A percentile compares a stretch with the other conserved stretches of the same genome.
Conservation (phyloP, 2,329 filamentous ascomycete species). For the Colletotrichum coccodes region DNA sequence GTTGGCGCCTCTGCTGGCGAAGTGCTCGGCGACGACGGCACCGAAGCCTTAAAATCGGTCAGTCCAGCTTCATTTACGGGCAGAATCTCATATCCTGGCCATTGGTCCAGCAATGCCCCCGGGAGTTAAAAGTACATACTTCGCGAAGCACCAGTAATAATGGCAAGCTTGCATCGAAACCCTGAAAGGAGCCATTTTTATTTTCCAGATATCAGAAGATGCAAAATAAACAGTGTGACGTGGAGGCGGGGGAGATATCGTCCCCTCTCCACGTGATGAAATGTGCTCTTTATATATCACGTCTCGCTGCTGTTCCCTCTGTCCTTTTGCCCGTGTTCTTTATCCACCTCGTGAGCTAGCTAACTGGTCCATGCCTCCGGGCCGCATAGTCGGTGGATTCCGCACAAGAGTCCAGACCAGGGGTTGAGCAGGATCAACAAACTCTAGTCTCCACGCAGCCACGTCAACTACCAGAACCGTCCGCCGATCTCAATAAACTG, state of each 20-base stretch:
- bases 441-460: slow-evolving; percentile 17
- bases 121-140: slow-evolving; percentile 56
- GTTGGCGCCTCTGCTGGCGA: slow-evolving; percentile 76
- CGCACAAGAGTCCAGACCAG: not conserved
- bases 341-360: not conserved
- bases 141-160: slow-evolving; percentile 83
- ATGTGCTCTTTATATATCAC: slow-evolving; percentile 20
- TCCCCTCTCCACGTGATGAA: slow-evolving; percentile 21
- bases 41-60: slow-evolving; percentile 71
- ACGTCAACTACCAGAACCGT: slow-evolving; percentile 10
- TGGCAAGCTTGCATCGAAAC: slow-evolving; percentile 77
- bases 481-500: slow-evolving; percentile 25
- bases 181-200: slow-evolving; percentile 46
- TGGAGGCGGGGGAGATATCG: not conserved
- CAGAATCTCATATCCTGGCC: not conserved
- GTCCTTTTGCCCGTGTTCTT: not conserved
- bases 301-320: not conserved
- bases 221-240: slow-evolving; percentile 3
- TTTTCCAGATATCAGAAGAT: slow-evolving; percentile 7
- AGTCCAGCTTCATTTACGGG: not conserved
- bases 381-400: slow-evolving; percentile 14
- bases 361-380: not conserved
- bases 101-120: no score
- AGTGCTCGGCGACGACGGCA: slow-evolving; percentile 69
- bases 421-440: slow-evolving; percentile 8